Base-by-base conservation (phyloP, 768 basidiomycete species). In the Grammothele lineata region DNA sequence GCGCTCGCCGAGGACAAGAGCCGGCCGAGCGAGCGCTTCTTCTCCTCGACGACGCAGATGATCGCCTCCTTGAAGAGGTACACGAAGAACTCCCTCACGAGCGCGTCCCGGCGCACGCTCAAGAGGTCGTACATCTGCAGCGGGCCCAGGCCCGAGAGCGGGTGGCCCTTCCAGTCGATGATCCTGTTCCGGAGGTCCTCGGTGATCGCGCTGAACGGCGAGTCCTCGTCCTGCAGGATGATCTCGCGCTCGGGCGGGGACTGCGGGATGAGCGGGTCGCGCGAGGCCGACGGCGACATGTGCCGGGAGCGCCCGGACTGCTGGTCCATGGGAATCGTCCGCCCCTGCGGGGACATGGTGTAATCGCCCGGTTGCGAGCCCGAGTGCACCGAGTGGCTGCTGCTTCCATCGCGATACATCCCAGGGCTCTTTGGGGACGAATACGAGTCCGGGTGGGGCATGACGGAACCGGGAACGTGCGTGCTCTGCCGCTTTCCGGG, bases 31-130 rank as follows among this genome's bases (percentile, higher is more conserved):
- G 85, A 82, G 21, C 87, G 81, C 59, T 92, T 94, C 72, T 85
- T 91, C 68, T 99, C 95, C 65, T 98, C 94, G 17, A 88, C 62
- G n/a, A 98, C 92, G 64, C 96, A 99, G 50, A 99, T 92, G 55
- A 99, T 89, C 9, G 96, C 96, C 65, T 97, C 92, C 60, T 86
- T 87, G 80, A 97, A 99, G 22, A 99, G 78, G 69, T 98, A 97
- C 50, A 96, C 92, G 62, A 85, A 89, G 67, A 97, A 97, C 64
- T 96, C 94, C 45, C 93, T 82, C 17, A 94, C 85, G 50, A 92
- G 85, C 9, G 84, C 71, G 55, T 95, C 95, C 40, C 94, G 83
- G 41, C 92, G 81, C 35, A 97, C 92, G 40, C 82, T 84, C 22
- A 98, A 70, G 37, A 93, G 74, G 67, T 96, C 95, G 64, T 91